Percentiles rank a stretch among this genome's conserved stretches.
These are phyloP conservation scores for Lathyrus aphaca DNA, from an alignment of 306 rosid species.

Conservation along the genomic window DNA sequence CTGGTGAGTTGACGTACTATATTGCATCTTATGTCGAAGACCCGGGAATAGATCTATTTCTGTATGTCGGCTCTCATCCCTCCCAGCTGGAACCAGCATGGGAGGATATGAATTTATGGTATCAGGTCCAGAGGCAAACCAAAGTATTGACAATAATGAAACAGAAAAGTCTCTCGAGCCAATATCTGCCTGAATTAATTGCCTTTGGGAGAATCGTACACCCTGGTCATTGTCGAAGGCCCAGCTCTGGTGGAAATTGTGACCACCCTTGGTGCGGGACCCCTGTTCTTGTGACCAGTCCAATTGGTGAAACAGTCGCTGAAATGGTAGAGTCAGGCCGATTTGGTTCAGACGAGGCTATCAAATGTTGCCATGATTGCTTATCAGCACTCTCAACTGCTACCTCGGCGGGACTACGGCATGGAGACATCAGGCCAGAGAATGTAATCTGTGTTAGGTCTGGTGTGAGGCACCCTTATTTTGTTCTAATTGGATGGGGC, in stretches of 20 bases:
- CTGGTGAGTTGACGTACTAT: constrained; percentile 63
- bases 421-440: constrained; percentile 94
- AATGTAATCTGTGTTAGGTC: constrained; percentile 74
- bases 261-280: constrained; percentile 99
- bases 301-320: constrained; percentile 86
- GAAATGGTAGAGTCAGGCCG: constrained; percentile 68
- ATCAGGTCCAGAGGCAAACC: constrained; percentile 98
- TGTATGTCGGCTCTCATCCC: constrained; percentile 86
- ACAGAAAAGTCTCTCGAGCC: constrained; percentile 83
- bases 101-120: constrained; percentile 98
- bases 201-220: constrained; percentile 96
- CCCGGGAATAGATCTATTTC: constrained; percentile 69
- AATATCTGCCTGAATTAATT: constrained; percentile 78
- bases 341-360: constrained; percentile 78
- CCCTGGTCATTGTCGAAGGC: constrained; percentile 87
- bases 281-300: constrained; percentile 87
- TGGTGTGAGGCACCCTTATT: constrained; percentile 61
- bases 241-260: constrained; percentile 87
- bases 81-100: constrained; percentile 95
- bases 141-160: constrained; percentile 87
- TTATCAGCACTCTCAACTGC: constrained; percentile 86
- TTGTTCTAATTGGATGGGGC: constrained; percentile 93
- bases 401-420: constrained; percentile 82
- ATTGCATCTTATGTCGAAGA: constrained; percentile 84
- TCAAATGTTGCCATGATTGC: constrained; percentile 94